Base-by-base conservation (phyloP, 805 yeast species). In the Komagataella pseudopastoris region DNA sequence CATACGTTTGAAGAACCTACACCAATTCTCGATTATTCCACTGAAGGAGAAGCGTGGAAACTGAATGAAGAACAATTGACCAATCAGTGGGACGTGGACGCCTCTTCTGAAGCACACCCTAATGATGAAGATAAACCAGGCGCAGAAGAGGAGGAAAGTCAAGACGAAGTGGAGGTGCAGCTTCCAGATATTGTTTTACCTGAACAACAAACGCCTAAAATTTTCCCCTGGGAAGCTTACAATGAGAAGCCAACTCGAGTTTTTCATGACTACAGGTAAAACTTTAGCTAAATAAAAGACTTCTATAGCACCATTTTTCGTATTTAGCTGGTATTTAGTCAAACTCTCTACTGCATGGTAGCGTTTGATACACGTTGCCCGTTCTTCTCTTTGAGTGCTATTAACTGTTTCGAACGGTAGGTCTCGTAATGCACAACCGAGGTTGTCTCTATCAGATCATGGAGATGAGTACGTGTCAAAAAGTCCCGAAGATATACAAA, bases 391-490 rank as follows among this genome's bases (percentile, higher is more conserved):
- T 91, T 90, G 68, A 93, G 76, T 6, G 96, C 95, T 54, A 89
- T 80, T 67, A 93, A 80, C 71, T 93, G 99, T 69, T 90, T 89
- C 18, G 96, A 76, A 71, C 99, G 83, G 72, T 90, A 93, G 51
- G 81, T 75, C 72, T 93, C 99, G 68, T 93, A 93, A 67, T 93
- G 98, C 51, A 81, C 76, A 58, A 80, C 74, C 1, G 95, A 73
- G 3, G 99, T 93, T 10, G 96, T 81, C 68, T 93, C 99, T 60
- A 93, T 90, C 66, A 93, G 80, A 66, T 91, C 98, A 67, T 89
- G 97, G 62, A 93, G 75, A 67, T 93, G 97, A 6, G 98, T 88
- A 71, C 96, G 82, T 48, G 96, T 88, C 62, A 93, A 78, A 67
- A 93, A 93, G 66, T 88, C 96, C 70, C 97, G 81, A 63, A 93